phyloP scores from a whole-genome alignment of 805 yeast genomes.

The Priceomyces medius region DNA sequence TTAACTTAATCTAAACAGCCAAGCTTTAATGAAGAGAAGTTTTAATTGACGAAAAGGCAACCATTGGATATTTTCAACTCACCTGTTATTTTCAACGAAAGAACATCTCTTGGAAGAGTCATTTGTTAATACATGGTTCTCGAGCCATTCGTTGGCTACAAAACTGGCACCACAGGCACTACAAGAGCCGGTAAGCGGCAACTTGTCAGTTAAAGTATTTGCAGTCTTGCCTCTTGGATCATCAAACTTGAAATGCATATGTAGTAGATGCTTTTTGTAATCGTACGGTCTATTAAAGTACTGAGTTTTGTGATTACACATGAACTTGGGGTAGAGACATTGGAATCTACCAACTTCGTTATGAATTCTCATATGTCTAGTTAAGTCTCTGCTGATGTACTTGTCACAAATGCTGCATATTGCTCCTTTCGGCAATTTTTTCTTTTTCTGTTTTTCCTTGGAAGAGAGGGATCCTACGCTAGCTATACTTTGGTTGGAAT shows the following conservation, averaged over 20 bases:
- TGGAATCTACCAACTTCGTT: slow-evolving; percentile 43
- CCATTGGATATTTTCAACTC: too few species aligned
- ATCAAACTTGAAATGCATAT: slow-evolving; percentile 42
- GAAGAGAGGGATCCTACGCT: slow-evolving; percentile 13
- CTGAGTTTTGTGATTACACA: slow-evolving; percentile 43
- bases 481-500: slow-evolving; percentile 15
- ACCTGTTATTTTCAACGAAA: slow-evolving; percentile 14
- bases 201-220: slow-evolving; percentile 40
- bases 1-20: too few species aligned
- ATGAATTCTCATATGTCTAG: slow-evolving; percentile 44
- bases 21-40: too few species aligned
- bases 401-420: slow-evolving; percentile 40
- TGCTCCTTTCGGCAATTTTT: slow-evolving; percentile 34
- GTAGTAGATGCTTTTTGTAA: slow-evolving; percentile 44
- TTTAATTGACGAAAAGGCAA: too few species aligned
- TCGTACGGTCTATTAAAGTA: slow-evolving; percentile 47
- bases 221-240: slow-evolving; percentile 40
- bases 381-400: slow-evolving; percentile 40
- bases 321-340: slow-evolving; percentile 39
- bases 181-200: slow-evolving; percentile 38
- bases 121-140: slow-evolving; percentile 47
- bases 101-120: slow-evolving; percentile 22
- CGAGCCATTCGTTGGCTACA: slow-evolving; percentile 56
- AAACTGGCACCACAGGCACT: slow-evolving; percentile 49
- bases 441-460: slow-evolving; percentile 19